phyloP scores from a whole-genome alignment of 768 basidiomycete genomes.

The Trametes villosa region DNA sequence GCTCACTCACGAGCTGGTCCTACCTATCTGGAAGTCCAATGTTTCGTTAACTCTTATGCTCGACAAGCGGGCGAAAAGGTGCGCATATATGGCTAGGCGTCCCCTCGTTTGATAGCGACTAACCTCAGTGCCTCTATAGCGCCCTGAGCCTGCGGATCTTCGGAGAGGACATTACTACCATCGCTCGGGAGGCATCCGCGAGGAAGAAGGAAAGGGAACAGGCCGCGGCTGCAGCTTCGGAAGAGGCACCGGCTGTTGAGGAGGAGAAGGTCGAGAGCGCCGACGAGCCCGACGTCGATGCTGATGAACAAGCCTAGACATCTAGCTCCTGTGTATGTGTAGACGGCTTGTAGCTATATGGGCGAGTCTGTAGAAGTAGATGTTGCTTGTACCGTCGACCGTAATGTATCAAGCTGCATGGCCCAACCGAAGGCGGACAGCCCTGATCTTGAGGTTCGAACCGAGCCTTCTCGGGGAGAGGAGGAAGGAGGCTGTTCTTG shows the following conservation, averaged over 20 bases:
- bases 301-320: background rate
- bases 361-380: too few relatives aligned
- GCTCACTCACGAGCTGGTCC: conserved; percentile 75
- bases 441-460: too few relatives aligned
- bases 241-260: background rate
- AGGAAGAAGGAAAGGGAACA: conserved; percentile 28
- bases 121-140: conserved; percentile 43
- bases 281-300: background rate
- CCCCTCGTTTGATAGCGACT: background rate
- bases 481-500: too few relatives aligned
- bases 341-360: too few relatives aligned
- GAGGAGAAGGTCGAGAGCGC: background rate
- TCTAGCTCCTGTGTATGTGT: too few relatives aligned
- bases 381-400: too few relatives aligned
- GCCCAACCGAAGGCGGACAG: too few relatives aligned
- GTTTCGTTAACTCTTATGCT: conserved; percentile 90
- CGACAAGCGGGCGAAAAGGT: conserved; percentile 95
- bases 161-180: conserved; percentile 72
- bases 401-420: too few relatives aligned
- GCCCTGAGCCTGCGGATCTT: conserved; percentile 88
- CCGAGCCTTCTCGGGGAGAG: too few relatives aligned
- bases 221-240: conserved; percentile 1
- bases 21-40: conserved; percentile 96
- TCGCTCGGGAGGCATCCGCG: conserved; percentile 43
- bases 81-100: too few relatives aligned